A percentile compares a stretch with the other conserved stretches of the same genome.
These are phyloP conservation scores for Fistulinella prunicolor DNA, from an alignment of 768 basidiomycete species.

Conservation along the genomic window DNA sequence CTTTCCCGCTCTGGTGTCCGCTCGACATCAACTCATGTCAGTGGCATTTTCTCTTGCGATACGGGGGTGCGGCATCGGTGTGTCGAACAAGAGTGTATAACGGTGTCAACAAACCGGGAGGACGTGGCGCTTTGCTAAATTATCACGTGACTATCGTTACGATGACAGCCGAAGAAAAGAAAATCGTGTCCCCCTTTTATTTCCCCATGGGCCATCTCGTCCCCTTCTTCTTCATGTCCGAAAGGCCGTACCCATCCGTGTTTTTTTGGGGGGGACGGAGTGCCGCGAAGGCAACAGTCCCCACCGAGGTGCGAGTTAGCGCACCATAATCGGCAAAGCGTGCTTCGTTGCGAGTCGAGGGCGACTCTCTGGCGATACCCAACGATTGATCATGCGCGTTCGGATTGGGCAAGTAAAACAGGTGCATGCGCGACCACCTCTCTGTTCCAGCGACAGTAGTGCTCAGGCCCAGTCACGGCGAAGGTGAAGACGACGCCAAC, in stretches of 20 bases:
- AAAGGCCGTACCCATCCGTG: too few relatives aligned
- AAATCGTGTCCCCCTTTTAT: too few relatives aligned
- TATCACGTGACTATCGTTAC: conserved; percentile 12
- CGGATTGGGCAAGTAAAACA: not conserved
- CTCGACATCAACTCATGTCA: conserved; percentile 21
- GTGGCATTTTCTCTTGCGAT: not conserved
- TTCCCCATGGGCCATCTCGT: too few relatives aligned
- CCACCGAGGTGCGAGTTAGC: too few relatives aligned
- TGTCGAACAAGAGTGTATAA: conserved; percentile 20
- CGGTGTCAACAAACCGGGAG: conserved; percentile 13
- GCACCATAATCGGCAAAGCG: too few relatives aligned
- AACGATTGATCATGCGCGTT: not conserved
- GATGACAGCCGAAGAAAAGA: too few relatives aligned
- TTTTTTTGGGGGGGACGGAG: too few relatives aligned
- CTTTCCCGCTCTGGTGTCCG: too few relatives aligned
- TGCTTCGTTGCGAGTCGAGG: not conserved
- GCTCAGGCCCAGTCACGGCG: too few relatives aligned
- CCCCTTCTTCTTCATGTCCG: too few relatives aligned
- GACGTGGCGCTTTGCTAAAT: not conserved
- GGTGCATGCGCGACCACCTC: not conserved
- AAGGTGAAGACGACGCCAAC: conserved; percentile 45
- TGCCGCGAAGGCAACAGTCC: too few relatives aligned
- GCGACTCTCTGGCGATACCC: not conserved
- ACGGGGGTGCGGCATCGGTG: conserved; percentile 20
- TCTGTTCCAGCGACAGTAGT: conserved; percentile 36